Evolutionary conservation across 805 yeast species (phyloP).

Genomic region (Candida nonsorbophila): DNA sequence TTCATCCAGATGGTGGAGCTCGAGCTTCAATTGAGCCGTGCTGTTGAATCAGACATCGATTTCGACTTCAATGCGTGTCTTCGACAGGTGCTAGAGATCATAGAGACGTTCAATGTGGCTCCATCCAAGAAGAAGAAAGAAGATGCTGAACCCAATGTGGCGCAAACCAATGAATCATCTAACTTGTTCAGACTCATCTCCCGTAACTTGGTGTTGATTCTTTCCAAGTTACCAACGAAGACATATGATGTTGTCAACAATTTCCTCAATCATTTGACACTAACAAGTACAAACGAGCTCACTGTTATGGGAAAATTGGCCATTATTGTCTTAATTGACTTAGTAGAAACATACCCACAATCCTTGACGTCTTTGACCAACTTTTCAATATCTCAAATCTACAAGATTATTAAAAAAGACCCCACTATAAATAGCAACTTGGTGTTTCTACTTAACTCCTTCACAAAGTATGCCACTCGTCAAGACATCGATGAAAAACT

Average conservation of each 20-base stretch:
- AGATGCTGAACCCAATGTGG: background rate
- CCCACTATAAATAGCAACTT: slow-evolving; percentile 20
- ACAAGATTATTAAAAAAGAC: slow-evolving; percentile 33
- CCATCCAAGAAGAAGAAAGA: slow-evolving; percentile 5
- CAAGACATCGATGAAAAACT: slow-evolving; percentile 36
- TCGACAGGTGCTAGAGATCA: slow-evolving; percentile 19
- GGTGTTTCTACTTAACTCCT: slow-evolving; percentile 23
- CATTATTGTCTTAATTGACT: slow-evolving; percentile 28
- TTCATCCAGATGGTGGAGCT: slow-evolving; percentile 3
- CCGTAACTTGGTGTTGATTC: slow-evolving; percentile 18
- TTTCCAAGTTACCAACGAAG: slow-evolving; percentile 26
- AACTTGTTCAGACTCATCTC: slow-evolving; percentile 25
- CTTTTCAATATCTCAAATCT: slow-evolving; percentile 29
- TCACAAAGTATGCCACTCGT: slow-evolving; percentile 30
- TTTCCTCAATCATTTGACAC: slow-evolving; percentile 20
- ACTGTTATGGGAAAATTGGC: slow-evolving; percentile 16
- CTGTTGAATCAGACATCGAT: background rate
- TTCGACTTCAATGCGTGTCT: slow-evolving; percentile 13
- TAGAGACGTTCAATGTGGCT: slow-evolving; percentile 16
- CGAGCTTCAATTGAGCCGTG: slow-evolving; percentile 1
- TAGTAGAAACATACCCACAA: slow-evolving; percentile 32
- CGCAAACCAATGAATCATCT: slow-evolving; percentile 3
- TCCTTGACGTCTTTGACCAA: slow-evolving; percentile 29
- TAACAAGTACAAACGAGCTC: slow-evolving; percentile 12
- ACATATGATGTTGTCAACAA: slow-evolving; percentile 33